Evolutionary conservation across 768 basidiomycete species (phyloP).

Genomic region (Podaxis pistillaris): DNA sequence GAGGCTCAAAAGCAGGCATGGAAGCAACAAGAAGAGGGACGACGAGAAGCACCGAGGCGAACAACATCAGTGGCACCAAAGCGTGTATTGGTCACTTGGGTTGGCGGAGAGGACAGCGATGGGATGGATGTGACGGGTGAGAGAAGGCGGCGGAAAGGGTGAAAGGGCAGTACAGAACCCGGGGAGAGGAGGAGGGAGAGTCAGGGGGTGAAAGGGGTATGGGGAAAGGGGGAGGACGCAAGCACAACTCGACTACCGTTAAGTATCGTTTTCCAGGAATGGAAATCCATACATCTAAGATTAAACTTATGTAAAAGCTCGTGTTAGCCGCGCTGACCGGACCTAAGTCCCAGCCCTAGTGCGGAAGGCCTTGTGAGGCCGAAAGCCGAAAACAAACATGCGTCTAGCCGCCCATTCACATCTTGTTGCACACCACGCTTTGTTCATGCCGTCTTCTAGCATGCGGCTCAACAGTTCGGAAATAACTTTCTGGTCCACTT

Average conservation of each 20-base stretch:
- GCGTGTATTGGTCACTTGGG: background rate
- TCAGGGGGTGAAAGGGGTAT: background rate
- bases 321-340: slow-evolving; percentile 4
- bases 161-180: slow-evolving; percentile 6
- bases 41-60: slow-evolving; percentile 9
- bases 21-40: slow-evolving; percentile 11
- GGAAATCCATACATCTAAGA: slow-evolving; percentile 4
- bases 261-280: background rate
- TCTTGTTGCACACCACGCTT: background rate
- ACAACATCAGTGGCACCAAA: slow-evolving; percentile 11
- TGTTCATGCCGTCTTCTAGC: background rate
- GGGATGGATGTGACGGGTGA: slow-evolving; percentile 22
- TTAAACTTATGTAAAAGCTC: background rate
- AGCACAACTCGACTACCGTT: background rate
- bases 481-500: no score
- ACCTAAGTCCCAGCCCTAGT: background rate
- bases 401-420: background rate
- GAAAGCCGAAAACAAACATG: background rate
- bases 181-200: background rate
- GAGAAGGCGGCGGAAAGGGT: slow-evolving; percentile 17
- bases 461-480: no score
- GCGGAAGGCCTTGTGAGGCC: background rate
- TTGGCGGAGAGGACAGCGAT: slow-evolving; percentile 1
- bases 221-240: slow-evolving; percentile 1
- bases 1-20: slow-evolving; percentile 13